Base-by-base conservation (phyloP, 2,329 filamentous ascomycete genomes). In the Cladophialophora carrionii region DNA sequence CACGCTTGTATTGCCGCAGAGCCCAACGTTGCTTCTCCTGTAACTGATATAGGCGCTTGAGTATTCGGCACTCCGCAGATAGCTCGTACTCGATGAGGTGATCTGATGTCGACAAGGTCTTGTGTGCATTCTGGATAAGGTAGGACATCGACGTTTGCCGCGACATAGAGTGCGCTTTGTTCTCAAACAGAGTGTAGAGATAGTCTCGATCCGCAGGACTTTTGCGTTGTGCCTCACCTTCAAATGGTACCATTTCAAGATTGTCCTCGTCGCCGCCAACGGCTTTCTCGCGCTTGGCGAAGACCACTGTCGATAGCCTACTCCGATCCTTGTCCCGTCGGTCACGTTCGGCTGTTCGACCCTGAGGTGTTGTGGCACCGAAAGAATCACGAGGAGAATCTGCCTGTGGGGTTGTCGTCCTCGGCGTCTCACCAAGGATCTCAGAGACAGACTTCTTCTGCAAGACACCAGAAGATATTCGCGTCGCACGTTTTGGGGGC, bases 21-120 rank as follows among this genome's bases (percentile, higher is more conserved):
- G 93, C 95, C 94, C 95, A 98, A 73, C 94, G 90, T 71, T 96
- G 92, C 34, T 89, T 87, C 73, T 94, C 92, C 74, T 99, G 95
- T 29, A 98, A 81, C 67, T 94, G 88, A 74, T 97, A 96, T 2
- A 99, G 92, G 14, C 92, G 84, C 62, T 92, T 88, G 3, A 98
- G 78, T 32, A 96, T 90, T 62, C 91, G 89, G 72, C 91, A 95
- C 59, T 96, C 91, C 76, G 96, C 92, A 64, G 90, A 88, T 72
- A 98, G 93, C 56, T 92, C 87, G 48, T 96, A 87, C 51, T 92
- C 89, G 1, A 96, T 85, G 64, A 92, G 88, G 57, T 93, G 88
- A 74, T 97, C 93, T 1, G 88, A 83, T 0, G 94, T 98, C 1
- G 90, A 92, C 10, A 98, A 81, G 0, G 92, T 96, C 76, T 99